phyloP scores from a whole-genome alignment of 1,139 yeast species.

The Hyphopichia wangnamkhiaoensis region DNA sequence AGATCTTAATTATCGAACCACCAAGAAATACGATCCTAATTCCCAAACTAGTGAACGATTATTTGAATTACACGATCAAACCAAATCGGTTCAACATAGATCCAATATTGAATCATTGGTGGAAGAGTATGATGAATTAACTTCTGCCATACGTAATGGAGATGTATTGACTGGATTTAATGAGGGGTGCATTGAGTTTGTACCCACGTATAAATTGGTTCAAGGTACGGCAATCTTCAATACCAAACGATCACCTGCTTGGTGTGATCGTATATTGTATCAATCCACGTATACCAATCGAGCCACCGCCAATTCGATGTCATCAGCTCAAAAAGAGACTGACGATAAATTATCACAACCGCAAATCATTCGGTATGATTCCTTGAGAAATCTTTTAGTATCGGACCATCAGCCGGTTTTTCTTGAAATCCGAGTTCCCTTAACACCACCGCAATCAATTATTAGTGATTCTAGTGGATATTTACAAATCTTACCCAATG shows the following conservation, averaged over 20 bases:
- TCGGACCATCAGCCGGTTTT: conserved; percentile 51
- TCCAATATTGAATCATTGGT: conserved; percentile 24
- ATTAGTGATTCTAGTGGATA: conserved; percentile 41
- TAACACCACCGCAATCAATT: conserved; percentile 41
- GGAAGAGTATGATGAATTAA: conserved; percentile 60
- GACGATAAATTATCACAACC: conserved; percentile 20
- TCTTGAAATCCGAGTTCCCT: conserved; percentile 45
- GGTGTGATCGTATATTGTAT: conserved; percentile 84
- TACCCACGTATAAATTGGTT: conserved; percentile 75
- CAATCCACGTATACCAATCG: conserved; percentile 42
- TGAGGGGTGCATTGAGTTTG: conserved; percentile 62
- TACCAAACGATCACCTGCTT: conserved; percentile 68
- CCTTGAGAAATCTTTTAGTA: conserved; percentile 32
- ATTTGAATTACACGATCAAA: conserved; percentile 26
- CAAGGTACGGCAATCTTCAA: conserved; percentile 54
- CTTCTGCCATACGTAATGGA: conserved; percentile 40
- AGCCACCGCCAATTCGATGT: too few species aligned
- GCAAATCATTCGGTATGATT: conserved; percentile 36
- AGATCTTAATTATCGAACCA: conserved; percentile 76
- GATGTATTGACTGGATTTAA: conserved; percentile 60
- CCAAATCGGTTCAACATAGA: conserved; percentile 7
- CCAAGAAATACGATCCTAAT: conserved; percentile 26
- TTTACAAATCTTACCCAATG: conserved; percentile 35
- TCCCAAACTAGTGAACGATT: conserved; percentile 18
- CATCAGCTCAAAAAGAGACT: neutral